Base-by-base conservation (phyloP, 345 rosid species). In the Viola odorata region DNA sequence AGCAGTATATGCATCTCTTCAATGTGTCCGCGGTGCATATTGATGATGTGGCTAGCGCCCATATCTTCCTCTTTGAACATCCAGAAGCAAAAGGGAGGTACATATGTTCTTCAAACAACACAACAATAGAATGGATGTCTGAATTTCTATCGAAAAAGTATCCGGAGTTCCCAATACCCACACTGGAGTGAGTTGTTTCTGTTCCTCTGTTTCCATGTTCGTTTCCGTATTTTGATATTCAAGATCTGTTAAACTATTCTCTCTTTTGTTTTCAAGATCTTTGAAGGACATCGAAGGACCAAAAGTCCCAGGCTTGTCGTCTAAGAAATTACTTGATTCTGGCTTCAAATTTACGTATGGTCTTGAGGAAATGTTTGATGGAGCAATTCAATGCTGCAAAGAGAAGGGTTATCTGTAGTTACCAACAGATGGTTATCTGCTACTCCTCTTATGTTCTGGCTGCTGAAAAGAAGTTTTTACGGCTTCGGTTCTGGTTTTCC, bases 21-120 rank as follows among this genome's bases (percentile, higher is more conserved):
- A 32, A 48, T 0, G 0, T 5, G 3, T 45, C 53, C 0, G 53
- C 59, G 65, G 71, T 67, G 37, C 71, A 60, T 11, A 59, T 72
- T 10, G 86, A 87, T 50, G 91, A 84, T 6, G 70, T 78, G 53
- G 79, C 79, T 1, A 81, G 80, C 1, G 82, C 88, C 7, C 79
- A 79, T 61, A 78, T 83, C 12, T 84, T 63, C 62, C 73, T 87
- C 38, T 49, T 84, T 16, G 88, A 83, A 54, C 48, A 58, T 62
- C 81, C 81, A 11, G 14, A 57, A 6, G 71, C 88, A 2, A 76
- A 76, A 52, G 88, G 91, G 4, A 81, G 91, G 67, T 84, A 72
- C 56, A 81, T 78, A 17, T 84, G 84, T 48, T 79, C 84, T 41
- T 79, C 82, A 16, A 59, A 56, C 50, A 57, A 13, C 6, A 53